Conservation (phyloP, 2,329 filamentous ascomycete species). For the Fusarium goolgardi region DNA sequence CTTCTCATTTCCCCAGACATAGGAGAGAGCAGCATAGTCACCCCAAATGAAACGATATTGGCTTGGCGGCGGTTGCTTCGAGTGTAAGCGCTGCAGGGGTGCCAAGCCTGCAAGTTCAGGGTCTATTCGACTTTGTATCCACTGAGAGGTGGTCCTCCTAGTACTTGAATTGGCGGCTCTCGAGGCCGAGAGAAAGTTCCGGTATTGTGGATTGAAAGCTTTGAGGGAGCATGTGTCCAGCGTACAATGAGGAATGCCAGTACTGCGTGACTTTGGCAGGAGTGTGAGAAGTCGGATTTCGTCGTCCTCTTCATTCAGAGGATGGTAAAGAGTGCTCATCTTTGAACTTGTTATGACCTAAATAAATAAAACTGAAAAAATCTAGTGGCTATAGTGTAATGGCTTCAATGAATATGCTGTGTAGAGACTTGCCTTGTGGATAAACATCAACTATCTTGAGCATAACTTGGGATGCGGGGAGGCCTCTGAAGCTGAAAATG, state of each 20-base stretch:
- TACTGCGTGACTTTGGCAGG: not conserved
- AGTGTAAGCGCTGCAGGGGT: not conserved
- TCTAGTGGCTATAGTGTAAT: too few relatives aligned
- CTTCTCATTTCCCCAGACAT: not conserved
- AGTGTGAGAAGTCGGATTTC: not conserved
- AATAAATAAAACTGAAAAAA: too few relatives aligned
- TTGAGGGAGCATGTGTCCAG: not conserved
- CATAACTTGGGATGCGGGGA: too few relatives aligned
- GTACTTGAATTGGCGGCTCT: rapidly evolving
- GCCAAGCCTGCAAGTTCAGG: not conserved
- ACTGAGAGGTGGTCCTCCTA: not conserved
- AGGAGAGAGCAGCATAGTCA: not conserved
- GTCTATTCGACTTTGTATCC: not conserved
- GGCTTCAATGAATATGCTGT: not conserved
- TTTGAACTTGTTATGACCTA: not conserved
- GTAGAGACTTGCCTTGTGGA: not conserved
- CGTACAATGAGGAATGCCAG: not conserved
- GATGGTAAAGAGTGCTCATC: not conserved
- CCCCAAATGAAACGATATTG: not conserved
- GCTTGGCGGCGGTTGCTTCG: not conserved
- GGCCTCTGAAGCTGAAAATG: not conserved
- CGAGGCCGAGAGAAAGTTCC: rapidly evolving
- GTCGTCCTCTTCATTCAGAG: not conserved
- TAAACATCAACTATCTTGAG: rapidly evolving
- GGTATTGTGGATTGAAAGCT: not conserved